Conservation (phyloP, 2,329 filamentous ascomycete genomes). For the Cladophialophora carrionii region DNA sequence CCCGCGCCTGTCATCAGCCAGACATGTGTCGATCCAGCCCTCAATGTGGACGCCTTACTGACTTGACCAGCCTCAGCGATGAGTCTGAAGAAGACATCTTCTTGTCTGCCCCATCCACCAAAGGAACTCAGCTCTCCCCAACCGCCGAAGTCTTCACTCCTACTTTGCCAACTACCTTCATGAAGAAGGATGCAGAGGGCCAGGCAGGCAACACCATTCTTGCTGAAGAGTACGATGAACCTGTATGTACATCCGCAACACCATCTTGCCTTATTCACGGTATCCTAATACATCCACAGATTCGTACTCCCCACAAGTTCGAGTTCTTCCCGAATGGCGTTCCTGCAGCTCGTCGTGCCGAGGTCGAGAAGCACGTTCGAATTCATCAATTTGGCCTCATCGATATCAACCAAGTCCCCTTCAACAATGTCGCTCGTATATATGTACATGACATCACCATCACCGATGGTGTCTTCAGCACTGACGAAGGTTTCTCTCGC, state of each 20-base stretch:
- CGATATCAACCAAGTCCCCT: constrained; percentile 4
- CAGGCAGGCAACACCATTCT: constrained; percentile 5
- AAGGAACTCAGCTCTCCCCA: constrained; percentile 32
- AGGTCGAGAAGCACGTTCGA: constrained; percentile 1
- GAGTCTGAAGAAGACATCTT: constrained; percentile 29
- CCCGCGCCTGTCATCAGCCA: constrained; percentile 11
- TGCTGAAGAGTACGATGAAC: constrained; percentile 3
- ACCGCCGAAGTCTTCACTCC: constrained; percentile 37
- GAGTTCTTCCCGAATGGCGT: constrained; percentile 5
- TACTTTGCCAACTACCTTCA: constrained; percentile 7
- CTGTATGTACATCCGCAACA: constrained; percentile 3
- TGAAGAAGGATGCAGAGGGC: constrained; percentile 7
- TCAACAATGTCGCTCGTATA: constrained; percentile 14
- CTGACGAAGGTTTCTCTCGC: constrained; percentile 32
- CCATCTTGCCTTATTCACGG: background rate
- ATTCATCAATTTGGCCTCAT: constrained; percentile 9
- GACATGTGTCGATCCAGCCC: background rate
- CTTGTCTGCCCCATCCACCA: constrained; percentile 45
- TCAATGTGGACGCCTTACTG: constrained; percentile 20
- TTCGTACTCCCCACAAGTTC: constrained; percentile 3
- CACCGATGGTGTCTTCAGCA: constrained; percentile 33
- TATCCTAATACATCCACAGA: constrained; percentile 6
- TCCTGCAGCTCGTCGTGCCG: background rate
- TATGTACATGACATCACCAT: constrained; percentile 24
- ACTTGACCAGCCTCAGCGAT: constrained; percentile 39